Percentiles rank a stretch among this genome's conserved stretches.
Evolutionary conservation across 2,329 filamentous ascomycete genomes (phyloP).

Genomic region (Fusarium staphyleae): DNA sequence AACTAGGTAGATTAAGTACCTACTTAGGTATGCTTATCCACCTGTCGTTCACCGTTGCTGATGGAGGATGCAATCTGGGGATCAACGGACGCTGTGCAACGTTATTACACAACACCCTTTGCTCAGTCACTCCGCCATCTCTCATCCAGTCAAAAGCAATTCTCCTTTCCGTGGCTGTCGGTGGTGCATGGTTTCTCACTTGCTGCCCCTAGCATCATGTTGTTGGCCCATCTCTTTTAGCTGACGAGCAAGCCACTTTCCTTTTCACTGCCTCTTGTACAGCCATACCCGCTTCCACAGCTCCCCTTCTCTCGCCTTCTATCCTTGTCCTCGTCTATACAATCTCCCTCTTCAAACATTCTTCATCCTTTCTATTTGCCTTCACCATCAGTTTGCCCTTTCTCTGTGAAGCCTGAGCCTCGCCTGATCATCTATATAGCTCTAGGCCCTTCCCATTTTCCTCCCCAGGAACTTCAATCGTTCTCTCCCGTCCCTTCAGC

Average conservation of each 20-base stretch:
- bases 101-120: neutral
- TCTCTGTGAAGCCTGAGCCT: neutral
- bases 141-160: neutral
- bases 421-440: neutral
- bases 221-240: neutral
- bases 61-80: neutral
- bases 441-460: neutral
- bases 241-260: constrained; percentile 3
- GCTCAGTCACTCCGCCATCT: neutral
- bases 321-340: neutral
- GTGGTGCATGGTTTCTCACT: neutral
- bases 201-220: no score
- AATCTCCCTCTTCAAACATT: neutral
- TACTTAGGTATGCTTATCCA: neutral
- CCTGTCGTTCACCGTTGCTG: neutral
- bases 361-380: neutral
- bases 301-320: neutral
- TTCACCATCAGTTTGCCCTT: neutral
- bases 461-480: neutral
- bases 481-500: no score
- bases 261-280: constrained; percentile 7
- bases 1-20: no score
- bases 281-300: neutral
- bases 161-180: neutral
- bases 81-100: constrained; percentile 8